phyloP scores from a whole-genome alignment of 1,284 basidiomycete genomes.

The Taiwanofungus camphoratus region DNA sequence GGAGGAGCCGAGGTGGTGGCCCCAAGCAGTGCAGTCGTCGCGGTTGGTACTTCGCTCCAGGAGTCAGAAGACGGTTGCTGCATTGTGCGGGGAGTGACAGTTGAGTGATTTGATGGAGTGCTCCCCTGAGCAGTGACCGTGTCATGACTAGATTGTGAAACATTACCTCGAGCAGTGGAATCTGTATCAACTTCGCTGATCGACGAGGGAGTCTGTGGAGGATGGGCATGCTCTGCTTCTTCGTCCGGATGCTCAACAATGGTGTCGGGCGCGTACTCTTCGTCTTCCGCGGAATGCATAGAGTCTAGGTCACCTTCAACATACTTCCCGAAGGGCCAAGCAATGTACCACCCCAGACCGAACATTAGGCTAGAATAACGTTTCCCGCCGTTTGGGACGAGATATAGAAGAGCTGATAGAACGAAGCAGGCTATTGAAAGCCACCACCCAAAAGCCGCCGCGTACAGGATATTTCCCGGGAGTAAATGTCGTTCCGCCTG shows the following conservation, averaged over 20 bases:
- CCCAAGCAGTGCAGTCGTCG: constrained; percentile 33
- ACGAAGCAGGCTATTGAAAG: constrained; percentile 69
- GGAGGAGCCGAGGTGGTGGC: constrained; percentile 18
- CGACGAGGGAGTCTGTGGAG: neutral
- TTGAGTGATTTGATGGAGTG: constrained; percentile 20
- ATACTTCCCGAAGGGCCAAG: constrained; percentile 99
- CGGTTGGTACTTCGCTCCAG: constrained; percentile 25
- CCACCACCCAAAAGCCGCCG: constrained; percentile 88
- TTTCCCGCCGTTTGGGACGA: constrained; percentile 75
- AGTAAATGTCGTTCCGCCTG: constrained; percentile 87
- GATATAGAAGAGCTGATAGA: constrained; percentile 64
- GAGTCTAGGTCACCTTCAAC: constrained; percentile 79
- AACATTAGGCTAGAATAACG: constrained; percentile 86
- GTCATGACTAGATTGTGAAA: constrained; percentile 8
- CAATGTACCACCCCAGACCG: constrained; percentile 93
- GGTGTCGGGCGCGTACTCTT: constrained; percentile 31
- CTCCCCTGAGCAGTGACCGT: constrained; percentile 20
- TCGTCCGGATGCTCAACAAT: constrained; percentile 7
- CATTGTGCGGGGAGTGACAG: constrained; percentile 25
- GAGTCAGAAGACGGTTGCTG: constrained; percentile 28
- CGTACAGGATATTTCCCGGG: constrained; percentile 93
- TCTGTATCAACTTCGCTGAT: constrained; percentile 1
- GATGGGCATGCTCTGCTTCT: neutral
- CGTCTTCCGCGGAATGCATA: constrained; percentile 36
- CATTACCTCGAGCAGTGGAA: constrained; percentile 7